Evolutionary conservation across 306 rosid species (phyloP).

Genomic region (Gillenia trifoliata): DNA sequence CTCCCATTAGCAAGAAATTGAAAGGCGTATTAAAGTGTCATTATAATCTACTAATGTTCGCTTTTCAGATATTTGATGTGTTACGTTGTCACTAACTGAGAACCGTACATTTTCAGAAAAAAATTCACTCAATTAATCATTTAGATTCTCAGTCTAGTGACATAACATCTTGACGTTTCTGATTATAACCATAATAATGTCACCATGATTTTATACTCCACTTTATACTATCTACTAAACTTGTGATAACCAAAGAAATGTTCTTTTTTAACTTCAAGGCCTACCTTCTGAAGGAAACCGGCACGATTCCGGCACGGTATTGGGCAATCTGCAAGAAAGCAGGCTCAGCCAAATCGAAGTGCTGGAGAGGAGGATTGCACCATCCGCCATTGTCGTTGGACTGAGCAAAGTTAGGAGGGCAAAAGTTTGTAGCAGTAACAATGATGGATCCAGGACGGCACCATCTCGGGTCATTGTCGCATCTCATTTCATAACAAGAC

Average conservation of each 20-base stretch:
- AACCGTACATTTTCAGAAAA: not conserved
- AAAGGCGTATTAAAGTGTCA: too few relatives aligned
- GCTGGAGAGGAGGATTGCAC: constrained; percentile 95
- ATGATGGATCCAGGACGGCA: constrained; percentile 65
- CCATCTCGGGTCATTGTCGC: constrained; percentile 81
- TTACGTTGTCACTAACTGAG: not conserved
- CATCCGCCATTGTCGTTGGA: constrained; percentile 89
- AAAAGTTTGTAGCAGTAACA: constrained; percentile 87
- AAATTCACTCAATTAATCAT: not conserved
- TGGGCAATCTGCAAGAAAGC: constrained; percentile 88
- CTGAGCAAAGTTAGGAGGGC: constrained; percentile 73
- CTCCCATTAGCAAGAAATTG: not conserved
- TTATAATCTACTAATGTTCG: not conserved
- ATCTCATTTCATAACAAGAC: constrained; percentile 72
- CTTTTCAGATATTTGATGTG: not conserved
- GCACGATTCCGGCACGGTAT: constrained; percentile 87
- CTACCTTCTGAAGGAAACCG: constrained; percentile 78
- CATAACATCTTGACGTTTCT: not conserved
- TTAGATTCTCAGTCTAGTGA: not conserved
- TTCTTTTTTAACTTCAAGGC: not conserved
- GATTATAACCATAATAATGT: too few relatives aligned
- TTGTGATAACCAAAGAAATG: not conserved
- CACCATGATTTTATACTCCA: too few relatives aligned
- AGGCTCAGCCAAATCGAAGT: constrained; percentile 90
- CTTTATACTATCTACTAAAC: too few relatives aligned